Percentiles rank a stretch among this genome's conserved stretches.
phyloP scores from a whole-genome alignment of 768 basidiomycete genomes.

The Lactifluus pinguis region DNA sequence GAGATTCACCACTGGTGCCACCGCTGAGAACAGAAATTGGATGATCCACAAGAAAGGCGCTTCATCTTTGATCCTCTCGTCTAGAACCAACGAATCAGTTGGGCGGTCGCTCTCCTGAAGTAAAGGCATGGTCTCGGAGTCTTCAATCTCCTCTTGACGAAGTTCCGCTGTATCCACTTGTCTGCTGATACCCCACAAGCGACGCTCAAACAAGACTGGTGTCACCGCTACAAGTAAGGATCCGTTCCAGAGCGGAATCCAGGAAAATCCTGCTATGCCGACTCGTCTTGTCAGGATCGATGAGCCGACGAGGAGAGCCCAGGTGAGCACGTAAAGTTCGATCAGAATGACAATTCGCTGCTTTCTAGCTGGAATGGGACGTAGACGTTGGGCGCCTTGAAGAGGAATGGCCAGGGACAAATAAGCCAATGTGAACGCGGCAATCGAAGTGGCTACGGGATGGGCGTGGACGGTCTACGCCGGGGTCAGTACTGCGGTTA shows the following conservation, averaged over 20 bases:
- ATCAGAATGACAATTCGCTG: slow-evolving; percentile 45
- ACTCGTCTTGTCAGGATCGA: slow-evolving; percentile 36
- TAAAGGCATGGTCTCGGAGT: slow-evolving; percentile 15
- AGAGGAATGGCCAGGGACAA: slow-evolving; percentile 38
- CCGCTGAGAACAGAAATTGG: slow-evolving; percentile 47
- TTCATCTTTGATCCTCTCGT: slow-evolving; percentile 16
- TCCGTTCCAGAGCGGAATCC: slow-evolving; percentile 47
- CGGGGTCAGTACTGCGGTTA: neutral
- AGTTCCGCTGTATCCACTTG: slow-evolving; percentile 12
- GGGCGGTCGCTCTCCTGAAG: slow-evolving; percentile 1
- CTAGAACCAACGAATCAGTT: neutral
- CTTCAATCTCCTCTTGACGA: slow-evolving; percentile 4
- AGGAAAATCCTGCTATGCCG: slow-evolving; percentile 46
- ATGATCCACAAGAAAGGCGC: slow-evolving; percentile 47
- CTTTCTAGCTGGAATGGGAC: slow-evolving; percentile 29
- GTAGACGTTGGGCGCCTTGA: slow-evolving; percentile 25
- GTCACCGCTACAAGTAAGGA: slow-evolving; percentile 35
- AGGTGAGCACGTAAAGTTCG: slow-evolving; percentile 49
- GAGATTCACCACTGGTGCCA: slow-evolving; percentile 45
- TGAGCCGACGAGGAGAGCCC: slow-evolving; percentile 45
- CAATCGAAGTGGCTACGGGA: slow-evolving; percentile 41
- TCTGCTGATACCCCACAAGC: slow-evolving; percentile 18
- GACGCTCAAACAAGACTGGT: slow-evolving; percentile 31
- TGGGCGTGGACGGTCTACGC: slow-evolving; percentile 54
- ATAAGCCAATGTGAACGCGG: slow-evolving; percentile 43